Percentiles rank a stretch among this genome's conserved stretches.
Conservation (phyloP, 148 eudicot species). For the Rhododendron henanense region DNA sequence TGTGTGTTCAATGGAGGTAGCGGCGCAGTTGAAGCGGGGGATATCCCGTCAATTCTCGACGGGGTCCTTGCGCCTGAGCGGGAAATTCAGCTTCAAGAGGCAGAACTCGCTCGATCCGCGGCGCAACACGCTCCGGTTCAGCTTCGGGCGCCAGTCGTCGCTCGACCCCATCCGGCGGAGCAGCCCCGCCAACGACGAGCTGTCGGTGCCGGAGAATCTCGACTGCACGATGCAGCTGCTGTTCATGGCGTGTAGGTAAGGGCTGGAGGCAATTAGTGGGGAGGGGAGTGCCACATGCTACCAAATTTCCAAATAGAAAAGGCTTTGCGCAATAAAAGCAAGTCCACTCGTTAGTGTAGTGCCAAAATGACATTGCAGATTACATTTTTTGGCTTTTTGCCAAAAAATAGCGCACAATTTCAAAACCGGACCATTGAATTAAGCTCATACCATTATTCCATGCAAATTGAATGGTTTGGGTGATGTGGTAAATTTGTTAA, state of each 20-base stretch:
- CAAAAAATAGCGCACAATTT: neutral
- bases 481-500: neutral
- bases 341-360: neutral
- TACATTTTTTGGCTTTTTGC: neutral
- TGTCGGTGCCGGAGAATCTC: conserved; percentile 76
- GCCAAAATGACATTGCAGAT: neutral
- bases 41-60: conserved; percentile 92
- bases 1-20: conserved; percentile 36
- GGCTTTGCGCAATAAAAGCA: neutral
- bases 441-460: too few relatives aligned
- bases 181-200: conserved; percentile 31
- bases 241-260: conserved; percentile 57
- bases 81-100: conserved; percentile 62
- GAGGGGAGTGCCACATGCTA: neutral
- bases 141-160: conserved; percentile 94
- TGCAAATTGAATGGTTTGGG: neutral
- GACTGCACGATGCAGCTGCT: conserved; percentile 88
- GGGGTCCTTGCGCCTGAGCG: conserved; percentile 57
- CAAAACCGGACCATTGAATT: neutral
- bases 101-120: conserved; percentile 80
- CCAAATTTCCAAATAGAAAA: neutral
- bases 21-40: conserved; percentile 68
- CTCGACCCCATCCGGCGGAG: conserved; percentile 78
- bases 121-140: conserved; percentile 60
- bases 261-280: neutral